A percentile compares a stretch with the other conserved stretches of the same genome.
Conservation (phyloP, 2,329 filamentous ascomycete genomes). For the Fonsecaea multimorphosa region DNA sequence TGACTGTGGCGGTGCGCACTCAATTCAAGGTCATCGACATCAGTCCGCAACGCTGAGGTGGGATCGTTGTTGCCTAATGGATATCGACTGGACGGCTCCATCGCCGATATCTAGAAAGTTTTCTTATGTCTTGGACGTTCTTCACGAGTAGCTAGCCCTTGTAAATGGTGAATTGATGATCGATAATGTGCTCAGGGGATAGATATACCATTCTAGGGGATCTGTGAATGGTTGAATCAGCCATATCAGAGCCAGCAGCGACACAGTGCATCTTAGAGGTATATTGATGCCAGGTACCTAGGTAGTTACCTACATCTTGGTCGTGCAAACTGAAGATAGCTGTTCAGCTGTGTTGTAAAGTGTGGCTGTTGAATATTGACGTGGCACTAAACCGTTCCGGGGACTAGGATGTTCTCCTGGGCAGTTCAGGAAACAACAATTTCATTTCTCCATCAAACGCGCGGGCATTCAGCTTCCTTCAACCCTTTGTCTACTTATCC, state of each 20-base stretch:
- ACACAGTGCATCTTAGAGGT: background rate
- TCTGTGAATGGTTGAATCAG: background rate
- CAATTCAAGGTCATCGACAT: background rate
- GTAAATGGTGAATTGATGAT: background rate
- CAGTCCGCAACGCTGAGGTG: background rate
- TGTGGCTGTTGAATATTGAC: background rate
- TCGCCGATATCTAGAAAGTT: background rate
- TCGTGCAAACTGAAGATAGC: too few species aligned
- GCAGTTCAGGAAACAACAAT: slow-evolving; percentile 5
- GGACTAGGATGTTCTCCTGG: background rate
- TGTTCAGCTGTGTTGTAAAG: background rate
- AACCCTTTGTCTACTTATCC: slow-evolving; percentile 1
- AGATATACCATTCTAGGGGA: background rate
- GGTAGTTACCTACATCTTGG: background rate
- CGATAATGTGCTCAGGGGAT: background rate
- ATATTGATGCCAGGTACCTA: too few species aligned
- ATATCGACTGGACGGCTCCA: background rate
- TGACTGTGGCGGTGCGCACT: background rate
- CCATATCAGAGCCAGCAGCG: background rate
- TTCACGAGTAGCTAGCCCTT: background rate
- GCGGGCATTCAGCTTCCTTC: slow-evolving; percentile 1
- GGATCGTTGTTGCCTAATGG: background rate
- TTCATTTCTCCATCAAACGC: slow-evolving; percentile 4
- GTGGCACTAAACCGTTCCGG: background rate
- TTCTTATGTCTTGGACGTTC: background rate